Base-by-base conservation (phyloP, 2,329 filamentous ascomycete species). In the Xylaria sp. region DNA sequence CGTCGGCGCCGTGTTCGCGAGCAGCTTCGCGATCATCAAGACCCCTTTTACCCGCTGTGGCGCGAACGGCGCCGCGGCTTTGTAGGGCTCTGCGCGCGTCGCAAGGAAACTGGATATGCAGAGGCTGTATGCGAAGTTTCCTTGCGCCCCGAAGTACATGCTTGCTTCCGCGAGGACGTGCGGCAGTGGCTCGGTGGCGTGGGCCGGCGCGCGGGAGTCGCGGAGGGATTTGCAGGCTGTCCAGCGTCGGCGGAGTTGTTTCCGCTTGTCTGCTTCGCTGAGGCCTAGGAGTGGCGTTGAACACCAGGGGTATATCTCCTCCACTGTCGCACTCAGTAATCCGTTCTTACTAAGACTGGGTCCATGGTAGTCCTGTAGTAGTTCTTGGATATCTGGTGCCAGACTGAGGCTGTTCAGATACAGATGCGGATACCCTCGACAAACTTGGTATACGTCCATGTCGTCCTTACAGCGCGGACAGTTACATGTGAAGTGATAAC, bases 371-470 rank as follows among this genome's bases (percentile, higher is more conserved):
- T 76, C 67, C 3, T 72, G 75, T 50, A 80, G 69, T 20, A 80
- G 69, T 20, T 70, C 72, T 3, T 73, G 66, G 1, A 81, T 55
- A 65, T 85, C 79, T 2, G 82, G 79, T 17, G 81, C 77, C 20
- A 87, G 72, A 64, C 83, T 85, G 70, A 81, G 76, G 0, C 71
- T 72, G 73, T 87, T 86, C 62, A 85, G 77, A 6, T 77, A 69
- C 10, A 84, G 71, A 62, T 77, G 72, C 2, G 82, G 80, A 13
- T 80, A 83, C 2, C 44, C 57, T 60, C 79, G 77, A 73, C 81
- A 84, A 36, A 84, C 82, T 64, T 87, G 80, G 70, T 89, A 89
- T 50, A 86, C 79, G 64, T 85, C 83, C 25, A 88, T 76, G 69
- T 89, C 80, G 15, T 81, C 76, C 11, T 72, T 73, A 72, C 87